phyloP scores from a whole-genome alignment of 1,284 basidiomycete genomes.

The Leccinum angustisporum region DNA sequence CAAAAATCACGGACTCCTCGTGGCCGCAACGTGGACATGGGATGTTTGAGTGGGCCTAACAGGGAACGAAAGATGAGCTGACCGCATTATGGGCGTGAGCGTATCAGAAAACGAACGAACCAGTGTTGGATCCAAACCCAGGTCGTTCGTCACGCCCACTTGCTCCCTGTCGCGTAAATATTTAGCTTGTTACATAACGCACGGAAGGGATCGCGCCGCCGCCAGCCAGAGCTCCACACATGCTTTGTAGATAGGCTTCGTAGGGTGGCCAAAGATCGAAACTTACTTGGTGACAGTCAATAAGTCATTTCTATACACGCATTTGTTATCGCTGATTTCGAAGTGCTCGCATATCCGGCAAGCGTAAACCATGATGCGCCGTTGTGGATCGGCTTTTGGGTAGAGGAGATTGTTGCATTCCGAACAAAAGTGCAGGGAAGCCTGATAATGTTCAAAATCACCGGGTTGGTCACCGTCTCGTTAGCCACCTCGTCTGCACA shows the following conservation, averaged over 20 bases:
- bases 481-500: conserved; percentile 17
- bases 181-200: conserved; percentile 1
- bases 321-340: conserved; percentile 83
- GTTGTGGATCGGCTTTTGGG: conserved; percentile 86
- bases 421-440: conserved; percentile 82
- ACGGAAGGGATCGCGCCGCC: conserved; percentile 7
- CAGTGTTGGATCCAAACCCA: conserved; percentile 90
- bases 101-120: conserved; percentile 44
- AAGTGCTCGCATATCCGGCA: conserved; percentile 92
- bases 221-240: conserved; percentile 9
- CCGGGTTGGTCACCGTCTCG: background rate
- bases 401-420: conserved; percentile 96
- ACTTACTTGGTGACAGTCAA: conserved; percentile 90
- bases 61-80: background rate
- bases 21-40: conserved; percentile 68
- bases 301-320: conserved; percentile 93
- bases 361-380: conserved; percentile 86
- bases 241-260: background rate
- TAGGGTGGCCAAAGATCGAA: background rate
- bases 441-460: conserved; percentile 39
- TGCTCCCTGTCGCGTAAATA: conserved; percentile 66
- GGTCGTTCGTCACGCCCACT: conserved; percentile 86
- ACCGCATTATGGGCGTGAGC: background rate
- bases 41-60: conserved; percentile 71
- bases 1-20: conserved; percentile 58